A percentile compares a stretch with the other conserved stretches of the same genome.
These are phyloP conservation scores for Beauveria australis DNA, from an alignment of 2,329 filamentous ascomycete genomes.

Conservation along the genomic window DNA sequence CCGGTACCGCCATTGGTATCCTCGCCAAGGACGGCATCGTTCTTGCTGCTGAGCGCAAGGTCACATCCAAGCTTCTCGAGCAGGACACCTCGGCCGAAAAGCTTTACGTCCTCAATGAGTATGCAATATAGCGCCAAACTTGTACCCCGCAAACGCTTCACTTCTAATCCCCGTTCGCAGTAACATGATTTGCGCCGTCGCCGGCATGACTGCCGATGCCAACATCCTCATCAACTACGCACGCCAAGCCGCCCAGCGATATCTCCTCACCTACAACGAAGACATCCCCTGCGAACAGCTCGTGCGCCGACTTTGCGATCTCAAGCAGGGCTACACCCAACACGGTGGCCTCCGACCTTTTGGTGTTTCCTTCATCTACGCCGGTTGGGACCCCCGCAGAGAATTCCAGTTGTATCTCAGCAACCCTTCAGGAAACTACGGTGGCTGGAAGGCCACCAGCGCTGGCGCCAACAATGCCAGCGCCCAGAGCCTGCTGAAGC, in stretches of 20 bases:
- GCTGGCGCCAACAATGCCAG: constrained; percentile 97
- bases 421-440: constrained; percentile 98
- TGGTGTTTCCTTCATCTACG: constrained; percentile 98
- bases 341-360: constrained; percentile 97
- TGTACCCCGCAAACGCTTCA: neutral
- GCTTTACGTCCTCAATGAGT: constrained; percentile 99
- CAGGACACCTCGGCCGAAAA: constrained; percentile 99
- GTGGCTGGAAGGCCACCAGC: constrained; percentile 97
- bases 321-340: constrained; percentile 99
- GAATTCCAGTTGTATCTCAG: constrained; percentile 99
- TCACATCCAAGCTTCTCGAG: constrained; percentile 97
- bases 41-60: constrained; percentile 94
- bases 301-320: constrained; percentile 88
- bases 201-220: constrained; percentile 97
- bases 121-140: constrained; percentile 26
- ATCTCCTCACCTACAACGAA: constrained; percentile 99
- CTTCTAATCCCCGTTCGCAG: constrained; percentile 34
- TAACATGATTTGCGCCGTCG: constrained; percentile 99
- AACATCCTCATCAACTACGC: constrained; percentile 99
- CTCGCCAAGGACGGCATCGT: constrained; percentile 98
- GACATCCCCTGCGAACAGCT: constrained; percentile 99
- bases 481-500: constrained; percentile 93
- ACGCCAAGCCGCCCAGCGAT: constrained; percentile 90
- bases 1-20: constrained; percentile 92
- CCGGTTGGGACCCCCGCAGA: constrained; percentile 89